A percentile compares a stretch with the other conserved stretches of the same genome.
These are phyloP conservation scores for Isochrysis galbana DNA, from an alignment of 78 protist species.

Conservation along the genomic window DNA sequence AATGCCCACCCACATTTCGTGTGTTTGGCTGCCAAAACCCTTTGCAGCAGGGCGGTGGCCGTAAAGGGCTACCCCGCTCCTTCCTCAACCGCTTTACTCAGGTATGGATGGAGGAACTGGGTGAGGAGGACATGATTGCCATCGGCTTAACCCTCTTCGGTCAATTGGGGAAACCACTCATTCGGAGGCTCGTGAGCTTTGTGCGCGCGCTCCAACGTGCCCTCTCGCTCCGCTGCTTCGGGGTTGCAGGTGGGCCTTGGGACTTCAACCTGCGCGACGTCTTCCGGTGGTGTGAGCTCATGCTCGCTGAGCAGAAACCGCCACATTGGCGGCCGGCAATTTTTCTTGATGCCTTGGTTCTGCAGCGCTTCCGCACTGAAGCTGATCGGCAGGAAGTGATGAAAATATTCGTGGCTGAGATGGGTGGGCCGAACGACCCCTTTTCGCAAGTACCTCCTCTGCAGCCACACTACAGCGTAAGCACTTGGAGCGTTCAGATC, in stretches of 20 bases:
- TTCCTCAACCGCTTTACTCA: constrained; percentile 97
- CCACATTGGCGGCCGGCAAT: background rate
- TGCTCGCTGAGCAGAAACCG: background rate
- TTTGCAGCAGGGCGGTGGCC: constrained; percentile 96
- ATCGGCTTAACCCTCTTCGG: background rate
- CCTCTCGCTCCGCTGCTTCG: constrained; percentile 12
- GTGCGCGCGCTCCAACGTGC: background rate
- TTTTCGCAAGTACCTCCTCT: background rate
- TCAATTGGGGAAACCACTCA: background rate
- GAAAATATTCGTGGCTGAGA: constrained; percentile 37
- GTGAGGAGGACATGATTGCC: background rate
- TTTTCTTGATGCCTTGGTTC: constrained; percentile 76
- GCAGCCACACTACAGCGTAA: constrained; percentile 1
- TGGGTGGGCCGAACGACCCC: background rate
- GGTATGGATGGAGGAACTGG: constrained; percentile 28
- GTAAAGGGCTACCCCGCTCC: constrained; percentile 93
- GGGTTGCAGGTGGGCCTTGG: constrained; percentile 95
- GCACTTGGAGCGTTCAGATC: constrained; percentile 23
- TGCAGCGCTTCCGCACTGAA: constrained; percentile 83
- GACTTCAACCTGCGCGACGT: constrained; percentile 99
- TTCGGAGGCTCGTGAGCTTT: background rate
- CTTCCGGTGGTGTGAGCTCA: constrained; percentile 90
- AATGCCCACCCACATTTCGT: constrained; percentile 75
- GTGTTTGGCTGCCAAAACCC: constrained; percentile 98
- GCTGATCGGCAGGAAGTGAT: constrained; percentile 67